Evolutionary conservation across 1,284 basidiomycete species (phyloP).

Genomic region (Cutaneotrichosporon dermatis): DNA sequence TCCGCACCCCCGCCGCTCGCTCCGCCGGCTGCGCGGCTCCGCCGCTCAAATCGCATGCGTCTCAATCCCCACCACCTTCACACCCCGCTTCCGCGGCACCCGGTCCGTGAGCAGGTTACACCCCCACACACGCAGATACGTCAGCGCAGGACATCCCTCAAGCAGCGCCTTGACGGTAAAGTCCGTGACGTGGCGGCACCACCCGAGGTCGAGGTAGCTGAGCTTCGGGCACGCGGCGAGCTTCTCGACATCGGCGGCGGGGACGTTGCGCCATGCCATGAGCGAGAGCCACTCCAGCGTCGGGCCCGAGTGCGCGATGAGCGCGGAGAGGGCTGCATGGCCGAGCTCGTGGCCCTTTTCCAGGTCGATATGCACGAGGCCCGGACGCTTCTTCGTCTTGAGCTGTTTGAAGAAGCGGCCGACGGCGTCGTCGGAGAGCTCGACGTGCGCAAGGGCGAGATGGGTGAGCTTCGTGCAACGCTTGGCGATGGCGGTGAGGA

Average conservation of each 20-base stretch:
- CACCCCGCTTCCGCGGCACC: slow-evolving; percentile 46
- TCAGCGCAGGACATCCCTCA: slow-evolving; percentile 51
- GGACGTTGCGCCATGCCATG: slow-evolving; percentile 68
- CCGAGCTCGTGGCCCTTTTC: slow-evolving; percentile 60
- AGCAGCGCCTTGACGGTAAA: slow-evolving; percentile 70
- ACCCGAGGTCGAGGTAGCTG: slow-evolving; percentile 71
- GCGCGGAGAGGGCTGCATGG: slow-evolving; percentile 58
- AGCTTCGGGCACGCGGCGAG: slow-evolving; percentile 58
- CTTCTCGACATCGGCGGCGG: slow-evolving; percentile 56
- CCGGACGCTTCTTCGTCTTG: slow-evolving; percentile 28
- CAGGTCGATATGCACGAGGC: slow-evolving; percentile 57
- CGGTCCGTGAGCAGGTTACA: slow-evolving; percentile 47
- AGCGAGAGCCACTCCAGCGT: slow-evolving; percentile 65
- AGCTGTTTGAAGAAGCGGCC: slow-evolving; percentile 60
- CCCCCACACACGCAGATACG: slow-evolving; percentile 46
- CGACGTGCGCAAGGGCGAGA: slow-evolving; percentile 60
- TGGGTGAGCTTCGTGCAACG: slow-evolving; percentile 56
- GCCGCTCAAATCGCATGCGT: slow-evolving; percentile 36
- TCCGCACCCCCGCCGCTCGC: too few relatives aligned
- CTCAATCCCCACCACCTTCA: slow-evolving; percentile 49
- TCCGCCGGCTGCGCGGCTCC: too few relatives aligned
- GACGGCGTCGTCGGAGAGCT: slow-evolving; percentile 67
- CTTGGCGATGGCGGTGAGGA: slow-evolving; percentile 60
- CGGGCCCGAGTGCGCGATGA: slow-evolving; percentile 66
- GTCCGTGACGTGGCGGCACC: slow-evolving; percentile 80